A percentile compares a stretch with the other conserved stretches of the same genome.
Evolutionary conservation across 2,329 filamentous ascomycete genomes (phyloP).

Genomic region (Neurospora crassa): DNA sequence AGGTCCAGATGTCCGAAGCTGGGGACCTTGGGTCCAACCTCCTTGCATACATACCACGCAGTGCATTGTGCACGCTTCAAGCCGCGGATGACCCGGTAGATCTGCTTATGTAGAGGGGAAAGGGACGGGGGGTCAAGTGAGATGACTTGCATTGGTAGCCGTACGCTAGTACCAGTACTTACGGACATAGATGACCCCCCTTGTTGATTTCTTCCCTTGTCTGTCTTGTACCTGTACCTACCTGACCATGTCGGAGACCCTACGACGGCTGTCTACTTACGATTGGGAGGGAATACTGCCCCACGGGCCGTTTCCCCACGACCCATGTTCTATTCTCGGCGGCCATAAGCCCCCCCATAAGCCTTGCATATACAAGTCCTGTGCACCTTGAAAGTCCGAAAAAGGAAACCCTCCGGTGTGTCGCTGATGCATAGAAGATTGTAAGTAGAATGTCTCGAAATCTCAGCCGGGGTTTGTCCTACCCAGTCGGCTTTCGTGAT

Average conservation of each 20-base stretch:
- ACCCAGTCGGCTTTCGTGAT: background rate
- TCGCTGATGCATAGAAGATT: background rate
- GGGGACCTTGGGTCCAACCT: background rate
- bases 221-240: background rate
- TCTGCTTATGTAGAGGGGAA: conserved; percentile 24
- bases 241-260: background rate
- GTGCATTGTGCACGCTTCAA: background rate
- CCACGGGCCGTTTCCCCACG: background rate
- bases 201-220: background rate
- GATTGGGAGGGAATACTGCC: background rate
- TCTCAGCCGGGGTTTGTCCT: background rate
- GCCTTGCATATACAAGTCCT: background rate
- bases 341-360: background rate
- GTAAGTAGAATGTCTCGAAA: background rate
- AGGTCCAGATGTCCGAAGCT: background rate
- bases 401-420: background rate
- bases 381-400: background rate
- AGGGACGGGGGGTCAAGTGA: conserved; percentile 28
- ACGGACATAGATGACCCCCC: background rate
- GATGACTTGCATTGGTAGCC: conserved; percentile 23
- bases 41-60: background rate
- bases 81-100: background rate
- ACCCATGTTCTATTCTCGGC: background rate
- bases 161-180: conserved; percentile 14
- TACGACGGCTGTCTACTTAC: background rate